Conservation (phyloP, 2,329 filamentous ascomycete genomes). For the Dactylonectria estremocensis region DNA sequence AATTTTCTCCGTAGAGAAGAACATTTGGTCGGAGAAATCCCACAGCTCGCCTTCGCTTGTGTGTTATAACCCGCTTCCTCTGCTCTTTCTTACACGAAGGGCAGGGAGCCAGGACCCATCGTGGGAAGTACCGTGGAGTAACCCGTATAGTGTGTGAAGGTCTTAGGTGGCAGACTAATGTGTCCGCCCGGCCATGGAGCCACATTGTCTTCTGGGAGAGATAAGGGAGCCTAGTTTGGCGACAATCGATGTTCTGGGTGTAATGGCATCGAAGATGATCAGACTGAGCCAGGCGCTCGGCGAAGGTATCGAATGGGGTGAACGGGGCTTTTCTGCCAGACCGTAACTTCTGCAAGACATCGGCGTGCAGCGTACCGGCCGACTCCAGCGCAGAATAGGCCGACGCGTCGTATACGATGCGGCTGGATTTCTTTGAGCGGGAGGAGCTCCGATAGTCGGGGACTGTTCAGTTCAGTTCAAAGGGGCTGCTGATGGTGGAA, state of each 20-base stretch:
- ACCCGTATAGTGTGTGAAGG: conserved; percentile 4
- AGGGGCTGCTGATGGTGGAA: no score
- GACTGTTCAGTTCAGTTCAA: no score
- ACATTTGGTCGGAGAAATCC: conserved; percentile 8
- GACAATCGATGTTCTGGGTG: conserved; percentile 18
- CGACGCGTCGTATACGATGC: no score
- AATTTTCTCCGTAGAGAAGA: conserved; percentile 21
- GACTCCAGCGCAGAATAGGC: no score
- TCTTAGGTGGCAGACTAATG: conserved; percentile 16
- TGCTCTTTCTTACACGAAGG: not conserved
- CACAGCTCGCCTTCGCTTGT: not conserved
- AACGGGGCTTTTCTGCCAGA: no score
- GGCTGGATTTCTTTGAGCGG: no score
- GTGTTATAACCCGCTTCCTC: no score
- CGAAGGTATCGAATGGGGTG: no score
- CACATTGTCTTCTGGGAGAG: conserved; percentile 17
- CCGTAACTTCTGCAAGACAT: no score
- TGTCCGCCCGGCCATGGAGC: conserved; percentile 18
- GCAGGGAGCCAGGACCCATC: conserved; percentile 1
- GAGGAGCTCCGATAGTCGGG: no score
- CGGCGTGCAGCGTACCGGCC: no score
- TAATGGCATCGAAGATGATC: conserved; percentile 3
- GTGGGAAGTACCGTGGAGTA: conserved; percentile 5
- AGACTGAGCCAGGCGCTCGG: no score
- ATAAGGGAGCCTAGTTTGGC: conserved; percentile 18